Base-by-base conservation (phyloP, 1,139 yeast genomes). In the Saccharomyces hybrid region DNA sequence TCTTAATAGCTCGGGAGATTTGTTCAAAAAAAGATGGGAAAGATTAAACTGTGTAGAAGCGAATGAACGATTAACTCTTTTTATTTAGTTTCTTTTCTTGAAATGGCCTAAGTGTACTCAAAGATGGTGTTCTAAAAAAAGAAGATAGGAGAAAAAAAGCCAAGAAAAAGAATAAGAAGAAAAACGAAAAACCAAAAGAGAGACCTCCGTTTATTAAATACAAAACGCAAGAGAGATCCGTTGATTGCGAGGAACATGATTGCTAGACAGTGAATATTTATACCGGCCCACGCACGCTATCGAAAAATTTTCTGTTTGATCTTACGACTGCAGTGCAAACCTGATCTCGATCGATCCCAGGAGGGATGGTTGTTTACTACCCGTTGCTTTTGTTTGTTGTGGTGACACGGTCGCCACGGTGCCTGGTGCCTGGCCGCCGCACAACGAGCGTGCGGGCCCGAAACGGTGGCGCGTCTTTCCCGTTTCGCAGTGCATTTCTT, bases 11-110 rank as follows among this genome's bases (percentile, higher is more conserved):
- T 38, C 8, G 8, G 11, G 44, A 13, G 44, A 16, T 11, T 16
- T 38, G 44, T 9, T 16, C n/a, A 38, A 34, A 38, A 5, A 38
- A 38, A 38, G 11, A 38, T 16, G 44, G 44, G 5, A 38, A 38
- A 38, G 44, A 38, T 38, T 38, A 38, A 38, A 38, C 44, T 38
- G 44, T 38, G 44, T 38, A 38, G 44, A 38, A 47, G 49, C 49
- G 49, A 47, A 23, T 26, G 49, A 27, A 29, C 34, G 49, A 27
- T 26, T 26, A 46, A 38, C 44, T 38, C 44, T 38, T 38, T 16
- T 38, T 19, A 38, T 38, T 38, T 38, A 38, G 13, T 38, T 38
- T 38, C 44, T 38, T 38, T 38, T 38, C 25, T 38, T 3, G 25
- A 38, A 38, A 13, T 38, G 44, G 44, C 44, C 25, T 9, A 38